A percentile compares a stretch with the other conserved stretches of the same genome.
Evolutionary conservation across 2,329 filamentous ascomycete genomes (phyloP).

Genomic region (Colletotrichum truncatum): DNA sequence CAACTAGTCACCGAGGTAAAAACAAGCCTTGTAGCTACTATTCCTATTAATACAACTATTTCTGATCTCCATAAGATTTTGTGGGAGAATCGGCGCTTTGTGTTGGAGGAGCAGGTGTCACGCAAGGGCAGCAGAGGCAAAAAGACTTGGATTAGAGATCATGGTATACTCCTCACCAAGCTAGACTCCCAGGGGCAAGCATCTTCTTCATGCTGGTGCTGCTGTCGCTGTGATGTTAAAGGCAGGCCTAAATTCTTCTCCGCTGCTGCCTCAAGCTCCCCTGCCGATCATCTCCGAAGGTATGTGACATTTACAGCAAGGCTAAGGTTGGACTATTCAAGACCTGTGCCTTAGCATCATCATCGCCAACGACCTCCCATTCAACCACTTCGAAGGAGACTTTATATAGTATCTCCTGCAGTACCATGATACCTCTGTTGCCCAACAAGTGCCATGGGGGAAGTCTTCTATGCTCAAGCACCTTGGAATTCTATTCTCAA

Average conservation of each 20-base stretch:
- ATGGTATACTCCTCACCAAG: neutral
- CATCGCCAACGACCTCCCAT: neutral
- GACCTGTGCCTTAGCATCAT: neutral
- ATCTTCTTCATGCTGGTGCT: neutral
- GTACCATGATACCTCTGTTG: neutral
- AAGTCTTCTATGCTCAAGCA: neutral
- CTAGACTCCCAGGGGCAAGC: neutral
- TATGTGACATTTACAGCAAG: neutral
- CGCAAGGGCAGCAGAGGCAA: neutral
- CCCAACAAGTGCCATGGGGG: neutral
- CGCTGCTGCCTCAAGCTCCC: neutral
- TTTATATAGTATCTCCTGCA: neutral
- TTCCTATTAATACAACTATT: neutral
- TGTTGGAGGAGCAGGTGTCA: neutral
- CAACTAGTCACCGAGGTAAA: neutral
- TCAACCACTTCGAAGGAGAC: neutral
- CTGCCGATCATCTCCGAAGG: neutral
- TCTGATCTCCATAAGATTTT: neutral
- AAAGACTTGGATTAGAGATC: neutral
- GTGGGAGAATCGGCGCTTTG: neutral
- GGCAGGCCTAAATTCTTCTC: neutral
- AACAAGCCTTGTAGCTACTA: neutral
- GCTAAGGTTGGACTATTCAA: neutral
- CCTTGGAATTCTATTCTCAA: neutral
- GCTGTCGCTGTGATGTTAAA: neutral